Conservation (phyloP, 1,284 basidiomycete genomes). For the Phenoliferia sp. region DNA sequence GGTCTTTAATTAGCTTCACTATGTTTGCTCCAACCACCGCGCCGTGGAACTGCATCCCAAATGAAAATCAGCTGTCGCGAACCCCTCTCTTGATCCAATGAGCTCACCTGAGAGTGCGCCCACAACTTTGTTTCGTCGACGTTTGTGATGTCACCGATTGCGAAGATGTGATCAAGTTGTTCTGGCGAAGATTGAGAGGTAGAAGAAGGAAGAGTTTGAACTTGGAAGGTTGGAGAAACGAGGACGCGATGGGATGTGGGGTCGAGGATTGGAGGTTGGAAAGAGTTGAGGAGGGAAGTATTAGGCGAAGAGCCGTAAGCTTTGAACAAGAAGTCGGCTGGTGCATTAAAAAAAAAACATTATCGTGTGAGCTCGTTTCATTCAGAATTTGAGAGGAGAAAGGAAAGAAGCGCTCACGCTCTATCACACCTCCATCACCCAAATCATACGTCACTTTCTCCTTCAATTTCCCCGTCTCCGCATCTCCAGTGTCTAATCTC, state of each 20-base stretch:
- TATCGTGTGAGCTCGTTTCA: too few species aligned
- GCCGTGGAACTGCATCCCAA: too few species aligned
- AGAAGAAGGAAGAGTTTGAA: neutral
- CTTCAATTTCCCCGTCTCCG: slow-evolving; percentile 35
- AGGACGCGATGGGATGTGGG: slow-evolving; percentile 37
- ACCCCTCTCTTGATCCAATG: neutral
- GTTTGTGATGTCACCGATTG: slow-evolving; percentile 37
- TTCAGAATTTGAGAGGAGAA: neutral
- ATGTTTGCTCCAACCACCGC: slow-evolving; percentile 32
- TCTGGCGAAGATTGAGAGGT: too few species aligned
- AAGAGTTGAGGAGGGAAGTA: slow-evolving; percentile 39
- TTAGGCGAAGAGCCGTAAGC: slow-evolving; percentile 46
- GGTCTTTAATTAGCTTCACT: slow-evolving; percentile 15
- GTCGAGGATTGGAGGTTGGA: slow-evolving; percentile 38
- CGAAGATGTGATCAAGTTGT: slow-evolving; percentile 34
- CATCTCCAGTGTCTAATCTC: slow-evolving; percentile 34
- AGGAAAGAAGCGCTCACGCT: slow-evolving; percentile 22
- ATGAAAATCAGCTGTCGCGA: neutral
- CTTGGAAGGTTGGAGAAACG: slow-evolving; percentile 38
- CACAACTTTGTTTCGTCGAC: slow-evolving; percentile 22
- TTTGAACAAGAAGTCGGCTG: slow-evolving; percentile 46
- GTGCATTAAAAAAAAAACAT: neutral
- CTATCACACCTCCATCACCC: too few species aligned
- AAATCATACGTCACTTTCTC: too few species aligned
- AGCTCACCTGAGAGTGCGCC: slow-evolving; percentile 7